phyloP scores from a whole-genome alignment of 2,329 filamentous ascomycete species.

The Lachnellula arida region DNA sequence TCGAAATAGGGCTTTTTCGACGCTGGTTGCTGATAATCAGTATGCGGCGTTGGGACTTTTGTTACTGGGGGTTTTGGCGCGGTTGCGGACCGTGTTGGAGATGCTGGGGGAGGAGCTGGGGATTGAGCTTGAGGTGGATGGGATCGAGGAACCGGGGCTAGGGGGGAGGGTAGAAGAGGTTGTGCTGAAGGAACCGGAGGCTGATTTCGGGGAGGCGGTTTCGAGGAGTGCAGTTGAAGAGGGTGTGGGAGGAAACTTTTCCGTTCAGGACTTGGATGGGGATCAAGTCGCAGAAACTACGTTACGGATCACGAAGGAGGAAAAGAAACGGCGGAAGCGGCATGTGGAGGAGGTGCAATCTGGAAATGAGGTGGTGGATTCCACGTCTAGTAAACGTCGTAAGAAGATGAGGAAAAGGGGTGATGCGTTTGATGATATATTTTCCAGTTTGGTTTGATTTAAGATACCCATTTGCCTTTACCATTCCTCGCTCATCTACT shows the following conservation, averaged over 20 bases:
- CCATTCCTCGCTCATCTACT: background rate
- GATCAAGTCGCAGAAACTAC: constrained; percentile 1
- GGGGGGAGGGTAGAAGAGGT: background rate
- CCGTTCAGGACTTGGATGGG: background rate
- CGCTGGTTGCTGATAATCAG: constrained; percentile 66
- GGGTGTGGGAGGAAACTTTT: background rate
- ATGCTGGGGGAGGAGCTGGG: background rate
- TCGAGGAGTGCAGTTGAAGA: constrained; percentile 21
- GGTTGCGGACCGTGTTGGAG: constrained; percentile 42
- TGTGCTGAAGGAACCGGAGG: background rate
- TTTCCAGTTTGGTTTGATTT: constrained; percentile 51
- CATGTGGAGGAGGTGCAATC: constrained; percentile 12
- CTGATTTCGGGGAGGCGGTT: constrained; percentile 32
- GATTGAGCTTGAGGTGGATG: constrained; percentile 2
- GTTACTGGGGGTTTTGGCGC: constrained; percentile 60
- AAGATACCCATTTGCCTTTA: background rate
- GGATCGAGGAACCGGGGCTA: background rate
- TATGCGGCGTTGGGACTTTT: constrained; percentile 68
- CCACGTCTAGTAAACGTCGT: constrained; percentile 33
- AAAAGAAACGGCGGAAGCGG: constrained; percentile 25
- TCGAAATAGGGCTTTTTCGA: constrained; percentile 59
- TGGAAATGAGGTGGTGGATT: constrained; percentile 16
- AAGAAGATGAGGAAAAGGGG: constrained; percentile 55
- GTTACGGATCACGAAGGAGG: constrained; percentile 1
- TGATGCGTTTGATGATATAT: constrained; percentile 71